phyloP scores from a whole-genome alignment of 1,139 yeast genomes.

The Suhomyces anneliseae region DNA sequence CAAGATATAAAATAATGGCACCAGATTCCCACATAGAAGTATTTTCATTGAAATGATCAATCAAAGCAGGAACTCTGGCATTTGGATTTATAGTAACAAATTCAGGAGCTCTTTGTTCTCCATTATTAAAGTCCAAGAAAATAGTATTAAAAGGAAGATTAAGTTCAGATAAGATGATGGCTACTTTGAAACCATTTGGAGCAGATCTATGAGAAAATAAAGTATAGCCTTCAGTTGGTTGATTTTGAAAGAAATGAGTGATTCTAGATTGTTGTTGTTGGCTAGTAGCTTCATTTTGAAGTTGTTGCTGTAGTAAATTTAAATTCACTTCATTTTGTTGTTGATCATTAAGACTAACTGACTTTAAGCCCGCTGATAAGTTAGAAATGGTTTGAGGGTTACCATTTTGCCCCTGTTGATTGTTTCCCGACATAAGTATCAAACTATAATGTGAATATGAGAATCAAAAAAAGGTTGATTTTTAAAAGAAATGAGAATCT shows the following conservation, averaged over 20 bases:
- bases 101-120: slow-evolving; percentile 93
- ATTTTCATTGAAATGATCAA: slow-evolving; percentile 81
- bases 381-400: slow-evolving; percentile 37
- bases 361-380: slow-evolving; percentile 52
- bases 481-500: too few species aligned
- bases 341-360: slow-evolving; percentile 42
- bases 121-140: slow-evolving; percentile 81
- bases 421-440: slow-evolving; percentile 10
- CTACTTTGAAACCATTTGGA: slow-evolving; percentile 95
- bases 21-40: slow-evolving; percentile 94
- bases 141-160: slow-evolving; percentile 79
- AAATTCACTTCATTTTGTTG: slow-evolving; percentile 45
- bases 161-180: slow-evolving; percentile 83
- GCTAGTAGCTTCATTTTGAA: slow-evolving; percentile 38
- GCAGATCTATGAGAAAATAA: slow-evolving; percentile 90
- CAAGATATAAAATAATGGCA: slow-evolving; percentile 78
- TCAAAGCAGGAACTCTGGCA: slow-evolving; percentile 91
- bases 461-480: too few species aligned
- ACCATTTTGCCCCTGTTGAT: slow-evolving; percentile 3
- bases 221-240: slow-evolving; percentile 83
- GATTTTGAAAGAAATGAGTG: slow-evolving; percentile 71
- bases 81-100: slow-evolving; percentile 90
- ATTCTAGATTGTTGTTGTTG: slow-evolving; percentile 55
- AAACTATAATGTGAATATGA: not conserved
- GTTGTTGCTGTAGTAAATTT: slow-evolving; percentile 42